Percentiles rank a stretch among this genome's conserved stretches.
These are phyloP conservation scores for Cercospora nicotianae DNA, from an alignment of 2,329 filamentous ascomycete species.

Conservation along the genomic window DNA sequence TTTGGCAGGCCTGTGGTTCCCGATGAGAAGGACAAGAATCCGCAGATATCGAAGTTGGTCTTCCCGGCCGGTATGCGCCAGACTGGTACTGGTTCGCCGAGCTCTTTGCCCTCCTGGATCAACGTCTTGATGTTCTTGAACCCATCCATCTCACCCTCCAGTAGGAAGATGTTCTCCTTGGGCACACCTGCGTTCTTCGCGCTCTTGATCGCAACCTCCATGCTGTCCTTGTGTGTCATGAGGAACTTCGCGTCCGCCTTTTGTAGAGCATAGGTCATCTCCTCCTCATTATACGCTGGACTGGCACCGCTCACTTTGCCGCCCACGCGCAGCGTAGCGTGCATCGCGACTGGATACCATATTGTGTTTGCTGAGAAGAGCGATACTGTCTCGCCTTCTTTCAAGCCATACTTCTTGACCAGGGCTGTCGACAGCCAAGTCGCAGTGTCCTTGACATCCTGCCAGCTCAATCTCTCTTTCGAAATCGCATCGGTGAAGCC, in stretches of 20 bases:
- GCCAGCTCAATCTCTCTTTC: conserved; percentile 58
- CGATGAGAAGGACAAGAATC: conserved; percentile 51
- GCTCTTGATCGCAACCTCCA: conserved; percentile 56
- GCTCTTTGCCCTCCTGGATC: conserved; percentile 45
- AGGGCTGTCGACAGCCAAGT: conserved; percentile 63
- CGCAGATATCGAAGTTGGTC: conserved; percentile 59
- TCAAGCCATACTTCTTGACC: conserved; percentile 55
- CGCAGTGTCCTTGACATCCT: conserved; percentile 58
- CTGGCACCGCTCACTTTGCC: conserved; percentile 63
- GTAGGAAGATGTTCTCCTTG: conserved; percentile 55
- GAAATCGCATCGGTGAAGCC: conserved; percentile 61
- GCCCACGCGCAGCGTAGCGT: conserved; percentile 55
- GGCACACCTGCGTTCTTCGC: conserved; percentile 57
- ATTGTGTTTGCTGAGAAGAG: conserved; percentile 66
- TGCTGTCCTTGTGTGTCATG: conserved; percentile 57
- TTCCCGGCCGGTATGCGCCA: conserved; percentile 55
- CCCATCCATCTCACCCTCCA: conserved; percentile 55
- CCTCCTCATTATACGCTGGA: conserved; percentile 66
- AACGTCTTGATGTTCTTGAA: conserved; percentile 52
- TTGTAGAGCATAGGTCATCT: conserved; percentile 65
- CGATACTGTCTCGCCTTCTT: conserved; percentile 57
- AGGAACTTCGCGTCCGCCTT: conserved; percentile 59
- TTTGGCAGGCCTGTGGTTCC: conserved; percentile 13
- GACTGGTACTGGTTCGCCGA: conserved; percentile 47
- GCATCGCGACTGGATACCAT: conserved; percentile 66